These are phyloP conservation scores for California macrophylla DNA, from an alignment of 441 rosid genomes.

Conservation along the genomic window DNA sequence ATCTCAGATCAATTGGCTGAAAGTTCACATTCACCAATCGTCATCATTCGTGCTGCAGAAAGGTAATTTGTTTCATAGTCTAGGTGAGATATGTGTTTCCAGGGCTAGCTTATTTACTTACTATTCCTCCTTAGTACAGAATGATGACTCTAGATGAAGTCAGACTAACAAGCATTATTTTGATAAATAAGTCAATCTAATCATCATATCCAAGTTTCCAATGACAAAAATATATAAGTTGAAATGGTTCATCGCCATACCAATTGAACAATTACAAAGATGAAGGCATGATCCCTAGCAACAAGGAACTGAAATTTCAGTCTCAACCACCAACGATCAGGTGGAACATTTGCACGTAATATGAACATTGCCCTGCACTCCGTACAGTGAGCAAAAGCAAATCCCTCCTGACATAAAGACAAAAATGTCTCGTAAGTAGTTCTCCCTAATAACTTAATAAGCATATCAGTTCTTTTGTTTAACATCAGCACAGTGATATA, in stretches of 20 bases:
- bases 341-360: slow-evolving; percentile 87
- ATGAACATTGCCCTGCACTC: slow-evolving; percentile 91
- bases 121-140: not conserved
- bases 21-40: not conserved
- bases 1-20: not conserved
- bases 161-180: not conserved
- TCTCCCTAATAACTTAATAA: slow-evolving; percentile 11
- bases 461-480: not conserved
- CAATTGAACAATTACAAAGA: slow-evolving; percentile 90
- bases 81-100: not conserved
- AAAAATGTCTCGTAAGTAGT: slow-evolving; percentile 7
- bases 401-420: slow-evolving; percentile 79
- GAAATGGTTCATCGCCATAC: slow-evolving; percentile 32
- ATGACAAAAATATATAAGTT: not conserved
- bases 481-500: not conserved
- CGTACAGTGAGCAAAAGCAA: slow-evolving; percentile 99
- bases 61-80: not conserved
- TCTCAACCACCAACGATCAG: slow-evolving; percentile 99
- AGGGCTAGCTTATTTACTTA: not conserved
- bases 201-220: not conserved
- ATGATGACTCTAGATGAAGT: not conserved
- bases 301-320: slow-evolving; percentile 94
- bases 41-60: not conserved
- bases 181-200: not conserved
- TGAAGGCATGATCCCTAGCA: slow-evolving; percentile 88